phyloP scores from a whole-genome alignment of 2,329 filamentous ascomycete genomes.

The Pseudopithomyces maydicus region DNA sequence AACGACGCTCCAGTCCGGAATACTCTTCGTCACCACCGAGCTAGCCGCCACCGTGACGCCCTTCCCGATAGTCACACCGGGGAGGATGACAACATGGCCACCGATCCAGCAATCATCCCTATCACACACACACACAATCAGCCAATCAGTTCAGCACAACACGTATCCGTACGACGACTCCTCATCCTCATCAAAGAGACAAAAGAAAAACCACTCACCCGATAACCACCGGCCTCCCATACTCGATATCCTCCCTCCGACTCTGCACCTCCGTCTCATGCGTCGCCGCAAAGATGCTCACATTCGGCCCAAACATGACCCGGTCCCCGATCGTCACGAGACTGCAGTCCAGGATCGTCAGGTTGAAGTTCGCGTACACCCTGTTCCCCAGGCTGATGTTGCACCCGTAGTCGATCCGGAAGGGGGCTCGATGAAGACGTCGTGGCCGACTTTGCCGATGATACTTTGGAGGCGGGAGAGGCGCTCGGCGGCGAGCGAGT shows the following conservation, averaged over 20 bases:
- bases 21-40: constrained; percentile 47
- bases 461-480: constrained; percentile 30
- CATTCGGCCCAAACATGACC: constrained; percentile 59
- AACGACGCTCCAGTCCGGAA: constrained; percentile 26
- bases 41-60: constrained; percentile 50
- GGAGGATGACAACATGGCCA: constrained; percentile 38
- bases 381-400: constrained; percentile 66
- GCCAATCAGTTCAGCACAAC: neutral
- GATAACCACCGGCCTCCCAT: constrained; percentile 49
- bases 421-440: constrained; percentile 62
- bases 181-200: too few species aligned
- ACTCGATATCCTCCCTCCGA: constrained; percentile 56
- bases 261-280: constrained; percentile 58
- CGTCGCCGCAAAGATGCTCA: constrained; percentile 58
- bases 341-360: constrained; percentile 58
- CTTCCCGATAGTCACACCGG: constrained; percentile 49
- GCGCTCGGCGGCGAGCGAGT: constrained; percentile 31
- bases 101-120: constrained; percentile 18
- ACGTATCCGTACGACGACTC: too few species aligned
- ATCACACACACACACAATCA: neutral
- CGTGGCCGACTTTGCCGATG: constrained; percentile 40
- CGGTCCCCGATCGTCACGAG: constrained; percentile 59
- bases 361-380: constrained; percentile 67
- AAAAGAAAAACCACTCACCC: neutral
- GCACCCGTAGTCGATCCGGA: constrained; percentile 69